These are phyloP conservation scores for Cercophora samala DNA, from an alignment of 495 filamentous ascomycete genomes.

Conservation along the genomic window DNA sequence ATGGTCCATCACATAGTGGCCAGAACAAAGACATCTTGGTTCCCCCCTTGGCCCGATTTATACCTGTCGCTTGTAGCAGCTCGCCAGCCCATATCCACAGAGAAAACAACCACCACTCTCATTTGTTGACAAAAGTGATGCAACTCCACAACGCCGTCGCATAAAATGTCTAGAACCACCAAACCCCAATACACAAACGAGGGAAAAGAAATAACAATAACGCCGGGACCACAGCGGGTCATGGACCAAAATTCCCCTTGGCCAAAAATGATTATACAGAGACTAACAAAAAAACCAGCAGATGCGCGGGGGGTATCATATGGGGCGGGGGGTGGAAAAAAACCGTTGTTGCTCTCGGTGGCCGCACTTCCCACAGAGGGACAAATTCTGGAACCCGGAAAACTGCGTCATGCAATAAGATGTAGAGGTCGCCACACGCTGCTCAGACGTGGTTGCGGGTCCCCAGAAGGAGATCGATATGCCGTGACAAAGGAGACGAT, in stretches of 20 bases:
- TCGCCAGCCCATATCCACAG: not conserved
- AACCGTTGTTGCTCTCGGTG: not conserved
- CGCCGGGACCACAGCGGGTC: conserved; percentile 9
- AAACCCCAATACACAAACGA: not conserved
- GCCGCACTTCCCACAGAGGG: conserved; percentile 4
- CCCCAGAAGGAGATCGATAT: conserved; percentile 5
- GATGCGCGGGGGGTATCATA: conserved; percentile 3
- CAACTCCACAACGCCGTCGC: conserved; percentile 11
- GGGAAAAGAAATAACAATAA: conserved; percentile 7
- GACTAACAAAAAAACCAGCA: conserved; percentile 10
- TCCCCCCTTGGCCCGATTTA: not conserved
- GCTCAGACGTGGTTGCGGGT: not conserved
- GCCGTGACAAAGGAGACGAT: conserved; percentile 9
- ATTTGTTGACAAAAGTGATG: not conserved
- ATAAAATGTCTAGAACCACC: conserved; percentile 10
- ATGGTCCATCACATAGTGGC: too few relatives aligned
- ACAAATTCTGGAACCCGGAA: not conserved
- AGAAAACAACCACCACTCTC: not conserved
- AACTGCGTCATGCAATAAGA: conserved; percentile 2
- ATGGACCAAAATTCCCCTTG: not conserved
- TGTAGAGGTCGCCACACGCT: not conserved
- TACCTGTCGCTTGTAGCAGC: not conserved
- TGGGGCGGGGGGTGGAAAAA: not conserved
- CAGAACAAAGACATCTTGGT: not conserved
- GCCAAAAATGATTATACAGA: conserved; percentile 10